A percentile compares a stretch with the other conserved stretches of the same genome.
phyloP scores from a whole-genome alignment of 306 rosid genomes.

The Medicago truncatula region MtrunA17r5.0-ANR NC_053043.1:37378001-37378500 shows the following conservation, averaged over 20 bases:
- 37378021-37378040: no score
- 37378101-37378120: constrained; percentile 50
- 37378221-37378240: neutral
- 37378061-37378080: neutral
- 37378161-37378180: constrained; percentile 63
- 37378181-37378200: constrained; percentile 49
- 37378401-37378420: no score
- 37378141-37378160: constrained; percentile 66
- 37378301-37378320: neutral
- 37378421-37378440: no score
- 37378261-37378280: neutral
- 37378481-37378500: no score
- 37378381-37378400: neutral
- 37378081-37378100: neutral
- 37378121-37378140: constrained; percentile 43
- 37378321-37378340: neutral
- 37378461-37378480: no score
- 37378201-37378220: neutral
- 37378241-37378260: neutral
- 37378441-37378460: no score
- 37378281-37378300: neutral
- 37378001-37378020: no score
- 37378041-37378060: no score
- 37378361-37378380: neutral
- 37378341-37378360: neutral